These are phyloP conservation scores for Lobosporangium transversale DNA, from an alignment of 192 early-diverging fungal genomes.

Conservation along the genomic window DNA sequence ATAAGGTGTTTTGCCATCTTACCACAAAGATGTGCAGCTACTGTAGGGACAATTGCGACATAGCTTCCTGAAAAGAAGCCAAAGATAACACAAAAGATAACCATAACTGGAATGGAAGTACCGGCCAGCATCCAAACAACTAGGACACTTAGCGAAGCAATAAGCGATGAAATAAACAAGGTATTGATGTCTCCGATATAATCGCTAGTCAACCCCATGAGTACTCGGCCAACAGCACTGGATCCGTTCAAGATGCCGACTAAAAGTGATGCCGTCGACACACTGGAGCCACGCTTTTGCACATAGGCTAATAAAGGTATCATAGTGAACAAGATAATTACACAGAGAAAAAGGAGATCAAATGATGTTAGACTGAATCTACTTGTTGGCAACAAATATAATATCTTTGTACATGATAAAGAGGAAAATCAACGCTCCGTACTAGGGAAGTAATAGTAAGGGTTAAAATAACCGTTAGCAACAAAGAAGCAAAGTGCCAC, in stretches of 20 bases:
- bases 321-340: conserved; percentile 25
- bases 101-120: conserved; percentile 39
- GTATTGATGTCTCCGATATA: conserved; percentile 70
- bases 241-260: conserved; percentile 66
- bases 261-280: conserved; percentile 52
- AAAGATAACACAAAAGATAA: conserved; percentile 60
- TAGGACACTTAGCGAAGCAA: conserved; percentile 56
- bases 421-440: not conserved
- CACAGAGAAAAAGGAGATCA: not conserved
- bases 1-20: too few relatives aligned
- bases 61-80: conserved; percentile 67
- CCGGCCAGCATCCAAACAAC: conserved; percentile 65
- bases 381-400: too few relatives aligned
- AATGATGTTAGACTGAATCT: not conserved
- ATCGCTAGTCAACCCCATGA: conserved; percentile 60
- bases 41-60: conserved; percentile 62
- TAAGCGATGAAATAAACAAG: conserved; percentile 55
- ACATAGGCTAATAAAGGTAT: conserved; percentile 28
- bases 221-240: conserved; percentile 65
- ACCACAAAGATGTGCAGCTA: conserved; percentile 61
- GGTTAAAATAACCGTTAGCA: conserved; percentile 66
- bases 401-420: not conserved
- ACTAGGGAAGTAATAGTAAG: conserved; percentile 64
- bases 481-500: conserved; percentile 54
- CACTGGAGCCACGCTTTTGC: conserved; percentile 13